These are phyloP conservation scores for Marchantia paleacea DNA, from an alignment of 225 moss, liverwort and hornwort species.

Conservation along the genomic window DNA sequence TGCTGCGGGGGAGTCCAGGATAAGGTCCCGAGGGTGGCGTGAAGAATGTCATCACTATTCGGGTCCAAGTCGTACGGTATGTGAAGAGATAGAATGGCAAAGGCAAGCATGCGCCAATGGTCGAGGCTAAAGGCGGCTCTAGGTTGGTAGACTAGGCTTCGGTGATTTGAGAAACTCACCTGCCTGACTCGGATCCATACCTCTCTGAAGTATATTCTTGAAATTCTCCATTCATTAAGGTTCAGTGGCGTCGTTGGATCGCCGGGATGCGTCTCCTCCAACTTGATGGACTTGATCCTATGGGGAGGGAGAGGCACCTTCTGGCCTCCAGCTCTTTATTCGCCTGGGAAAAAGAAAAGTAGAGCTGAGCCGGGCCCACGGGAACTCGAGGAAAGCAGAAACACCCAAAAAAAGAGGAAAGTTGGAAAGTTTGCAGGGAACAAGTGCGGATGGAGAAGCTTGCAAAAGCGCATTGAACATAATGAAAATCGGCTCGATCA, in stretches of 20 bases:
- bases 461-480: too few relatives aligned
- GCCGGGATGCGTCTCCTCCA: background rate
- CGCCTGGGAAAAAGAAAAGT: background rate
- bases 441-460: too few relatives aligned
- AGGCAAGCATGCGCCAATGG: background rate
- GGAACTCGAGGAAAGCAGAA: background rate
- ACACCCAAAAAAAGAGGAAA: background rate
- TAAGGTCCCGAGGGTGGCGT: slow-evolving; percentile 15
- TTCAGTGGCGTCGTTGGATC: background rate
- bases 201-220: background rate
- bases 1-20: background rate
- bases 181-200: slow-evolving; percentile 7
- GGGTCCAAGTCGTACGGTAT: background rate
- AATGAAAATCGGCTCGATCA: too few relatives aligned
- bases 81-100: background rate
- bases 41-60: slow-evolving; percentile 4
- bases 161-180: background rate
- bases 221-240: background rate
- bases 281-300: background rate
- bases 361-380: background rate
- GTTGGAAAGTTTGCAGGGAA: background rate
- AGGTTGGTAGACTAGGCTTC: background rate
- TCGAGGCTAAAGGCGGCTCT: background rate
- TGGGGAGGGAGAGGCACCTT: background rate
- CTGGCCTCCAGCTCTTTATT: background rate